Percentiles rank a stretch among this genome's conserved stretches.
phyloP scores from a whole-genome alignment of 345 rosid genomes.

The Acer campestre region DNA sequence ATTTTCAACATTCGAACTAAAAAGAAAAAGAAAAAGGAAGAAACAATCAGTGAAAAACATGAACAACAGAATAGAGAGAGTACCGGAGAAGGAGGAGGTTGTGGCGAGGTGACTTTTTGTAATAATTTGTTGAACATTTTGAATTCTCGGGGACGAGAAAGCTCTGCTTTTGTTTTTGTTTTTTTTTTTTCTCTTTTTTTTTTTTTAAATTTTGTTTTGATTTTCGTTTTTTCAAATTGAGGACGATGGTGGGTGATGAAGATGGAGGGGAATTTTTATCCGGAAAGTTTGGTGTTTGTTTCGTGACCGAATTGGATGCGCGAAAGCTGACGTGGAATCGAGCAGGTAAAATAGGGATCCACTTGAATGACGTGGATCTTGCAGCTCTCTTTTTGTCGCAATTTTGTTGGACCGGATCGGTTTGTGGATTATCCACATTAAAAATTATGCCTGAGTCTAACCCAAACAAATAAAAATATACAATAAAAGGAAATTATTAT shows the following conservation, averaged over 20 bases:
- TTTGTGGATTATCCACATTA: not conserved
- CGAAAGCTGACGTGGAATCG: not conserved
- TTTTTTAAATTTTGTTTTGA: not conserved
- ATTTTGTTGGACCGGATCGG: not conserved
- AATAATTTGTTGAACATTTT: slow-evolving; percentile 58
- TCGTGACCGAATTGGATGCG: not conserved
- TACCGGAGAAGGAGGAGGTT: slow-evolving; percentile 41
- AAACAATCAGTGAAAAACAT: not conserved
- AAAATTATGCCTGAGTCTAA: not conserved
- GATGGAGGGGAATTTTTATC: not conserved
- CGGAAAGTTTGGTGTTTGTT: not conserved
- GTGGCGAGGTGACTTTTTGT: slow-evolving; percentile 35
- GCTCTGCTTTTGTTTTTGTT: slow-evolving; percentile 14
- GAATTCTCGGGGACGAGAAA: slow-evolving; percentile 16
- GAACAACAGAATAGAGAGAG: not conserved
- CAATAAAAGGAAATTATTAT: no score
- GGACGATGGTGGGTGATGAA: not conserved
- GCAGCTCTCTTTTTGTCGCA: not conserved
- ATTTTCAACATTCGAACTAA: not conserved
- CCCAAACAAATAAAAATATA: not conserved
- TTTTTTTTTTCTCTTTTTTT: no score
- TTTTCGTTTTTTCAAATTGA: not conserved
- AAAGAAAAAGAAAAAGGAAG: no score
- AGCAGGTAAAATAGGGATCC: not conserved
- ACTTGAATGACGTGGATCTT: not conserved